Conservation (phyloP, 805 yeast genomes). For the Komagataella populi region DNA sequence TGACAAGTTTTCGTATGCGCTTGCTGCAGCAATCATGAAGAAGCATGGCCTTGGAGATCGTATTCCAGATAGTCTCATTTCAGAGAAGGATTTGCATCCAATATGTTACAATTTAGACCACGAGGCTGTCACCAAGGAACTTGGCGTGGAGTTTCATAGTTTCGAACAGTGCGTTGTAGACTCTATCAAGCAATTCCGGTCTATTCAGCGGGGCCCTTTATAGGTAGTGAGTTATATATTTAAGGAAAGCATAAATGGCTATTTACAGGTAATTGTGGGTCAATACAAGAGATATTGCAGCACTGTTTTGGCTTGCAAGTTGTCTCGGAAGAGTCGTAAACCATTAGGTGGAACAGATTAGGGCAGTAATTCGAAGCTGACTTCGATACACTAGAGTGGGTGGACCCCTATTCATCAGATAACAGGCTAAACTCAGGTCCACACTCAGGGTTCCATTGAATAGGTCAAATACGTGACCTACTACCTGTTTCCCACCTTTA, state of each 20-base stretch:
- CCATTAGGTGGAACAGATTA: not conserved
- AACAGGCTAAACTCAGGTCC: too few relatives aligned
- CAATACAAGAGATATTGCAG: not conserved
- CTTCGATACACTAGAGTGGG: too few relatives aligned
- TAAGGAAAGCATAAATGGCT: not conserved
- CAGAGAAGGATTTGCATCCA: constrained; percentile 8
- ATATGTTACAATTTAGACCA: constrained; percentile 17
- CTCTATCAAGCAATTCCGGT: constrained; percentile 23
- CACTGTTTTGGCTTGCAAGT: not conserved
- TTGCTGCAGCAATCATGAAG: constrained; percentile 16
- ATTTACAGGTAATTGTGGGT: not conserved
- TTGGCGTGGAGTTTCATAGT: constrained; percentile 24
- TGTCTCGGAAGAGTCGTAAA: not conserved
- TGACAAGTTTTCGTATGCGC: constrained; percentile 16
- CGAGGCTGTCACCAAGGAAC: constrained; percentile 18
- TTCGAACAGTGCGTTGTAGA: constrained; percentile 27
- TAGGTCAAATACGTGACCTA: not conserved
- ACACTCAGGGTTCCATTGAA: too few relatives aligned
- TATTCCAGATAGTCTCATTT: constrained; percentile 6
- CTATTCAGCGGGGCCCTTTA: not conserved
- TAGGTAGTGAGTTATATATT: not conserved
- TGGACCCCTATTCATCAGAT: too few relatives aligned
- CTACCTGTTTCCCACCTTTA: not conserved
- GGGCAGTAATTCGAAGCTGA: not conserved
- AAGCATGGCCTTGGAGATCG: constrained; percentile 10